Conservation (phyloP, 73 alveolate species). For the Paramecium bursaria region DNA sequence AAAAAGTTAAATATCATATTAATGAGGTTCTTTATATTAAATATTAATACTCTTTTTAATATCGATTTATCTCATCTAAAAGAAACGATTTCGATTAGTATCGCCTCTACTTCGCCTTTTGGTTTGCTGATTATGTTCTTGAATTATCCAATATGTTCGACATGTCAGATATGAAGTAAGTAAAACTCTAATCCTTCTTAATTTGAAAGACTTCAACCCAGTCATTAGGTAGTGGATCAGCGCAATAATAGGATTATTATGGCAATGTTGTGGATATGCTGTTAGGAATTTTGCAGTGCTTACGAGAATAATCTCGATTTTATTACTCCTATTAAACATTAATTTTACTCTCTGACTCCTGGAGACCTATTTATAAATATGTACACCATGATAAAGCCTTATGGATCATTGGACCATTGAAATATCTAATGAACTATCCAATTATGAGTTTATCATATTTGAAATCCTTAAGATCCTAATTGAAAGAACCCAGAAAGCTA, state of each 20-base stretch:
- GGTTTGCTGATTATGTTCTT: too few relatives aligned
- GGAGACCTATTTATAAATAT: constrained; percentile 9
- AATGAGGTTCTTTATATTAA: too few relatives aligned
- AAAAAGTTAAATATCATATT: too few relatives aligned
- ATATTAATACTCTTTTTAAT: too few relatives aligned
- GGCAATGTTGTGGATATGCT: too few relatives aligned
- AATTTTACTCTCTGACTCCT: neutral
- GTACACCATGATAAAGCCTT: constrained; percentile 55
- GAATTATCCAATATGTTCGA: too few relatives aligned
- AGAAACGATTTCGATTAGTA: too few relatives aligned
- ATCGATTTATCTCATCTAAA: too few relatives aligned
- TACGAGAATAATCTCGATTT: constrained; percentile 23
- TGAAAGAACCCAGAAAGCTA: constrained; percentile 31
- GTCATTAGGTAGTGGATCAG: constrained; percentile 69
- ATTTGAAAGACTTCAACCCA: constrained; percentile 42
- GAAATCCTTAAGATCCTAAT: constrained; percentile 58
- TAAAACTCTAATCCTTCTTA: too few relatives aligned
- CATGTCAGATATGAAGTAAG: too few relatives aligned
- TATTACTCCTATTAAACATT: neutral
- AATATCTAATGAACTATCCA: constrained; percentile 48
- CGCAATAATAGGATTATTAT: too few relatives aligned
- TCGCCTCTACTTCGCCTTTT: too few relatives aligned
- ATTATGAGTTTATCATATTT: constrained; percentile 23
- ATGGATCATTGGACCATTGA: constrained; percentile 38
- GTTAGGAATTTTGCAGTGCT: constrained; percentile 18